Evolutionary conservation across 768 basidiomycete species (phyloP).

Genomic region (Russula sp.): DNA sequence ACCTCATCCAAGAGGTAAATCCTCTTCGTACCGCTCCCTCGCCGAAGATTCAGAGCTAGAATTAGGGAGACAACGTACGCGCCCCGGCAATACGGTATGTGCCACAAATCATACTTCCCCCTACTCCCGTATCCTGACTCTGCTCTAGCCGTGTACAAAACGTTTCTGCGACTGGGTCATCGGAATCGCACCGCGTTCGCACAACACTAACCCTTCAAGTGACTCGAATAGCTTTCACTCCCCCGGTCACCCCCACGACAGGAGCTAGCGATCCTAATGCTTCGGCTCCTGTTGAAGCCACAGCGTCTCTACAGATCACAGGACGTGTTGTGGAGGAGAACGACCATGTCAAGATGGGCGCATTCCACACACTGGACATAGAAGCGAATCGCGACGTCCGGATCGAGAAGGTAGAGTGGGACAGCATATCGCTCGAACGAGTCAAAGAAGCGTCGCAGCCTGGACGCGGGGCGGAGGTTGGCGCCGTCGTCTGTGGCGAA

Average conservation of each 20-base stretch:
- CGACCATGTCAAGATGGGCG: slow-evolving; percentile 83
- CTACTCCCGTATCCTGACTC: not conserved
- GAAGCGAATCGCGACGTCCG: slow-evolving; percentile 88
- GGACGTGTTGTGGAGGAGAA: slow-evolving; percentile 87
- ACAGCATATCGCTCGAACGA: slow-evolving; percentile 75
- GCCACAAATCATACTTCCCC: not conserved
- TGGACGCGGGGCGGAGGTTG: slow-evolving; percentile 95
- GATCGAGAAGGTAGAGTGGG: slow-evolving; percentile 93
- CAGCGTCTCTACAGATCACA: slow-evolving; percentile 73
- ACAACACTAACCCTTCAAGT: slow-evolving; percentile 82
- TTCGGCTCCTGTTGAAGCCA: slow-evolving; percentile 30
- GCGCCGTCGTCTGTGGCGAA: slow-evolving; percentile 93
- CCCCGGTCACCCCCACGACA: slow-evolving; percentile 48
- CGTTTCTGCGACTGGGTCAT: slow-evolving; percentile 88
- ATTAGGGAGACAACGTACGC: slow-evolving; percentile 70
- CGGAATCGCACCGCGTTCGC: slow-evolving; percentile 83
- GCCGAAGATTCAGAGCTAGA: slow-evolving; percentile 22
- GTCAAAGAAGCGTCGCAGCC: slow-evolving; percentile 86
- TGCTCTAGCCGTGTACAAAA: slow-evolving; percentile 71
- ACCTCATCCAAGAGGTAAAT: slow-evolving; percentile 75
- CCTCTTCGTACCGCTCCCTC: slow-evolving; percentile 2
- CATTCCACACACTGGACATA: slow-evolving; percentile 91
- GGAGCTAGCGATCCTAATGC: slow-evolving; percentile 34
- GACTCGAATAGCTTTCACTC: slow-evolving; percentile 72
- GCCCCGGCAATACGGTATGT: slow-evolving; percentile 77